A percentile compares a stretch with the other conserved stretches of the same genome.
Evolutionary conservation across 2,329 filamentous ascomycete genomes (phyloP).

Genomic region (Cordyceps farinosa): DNA sequence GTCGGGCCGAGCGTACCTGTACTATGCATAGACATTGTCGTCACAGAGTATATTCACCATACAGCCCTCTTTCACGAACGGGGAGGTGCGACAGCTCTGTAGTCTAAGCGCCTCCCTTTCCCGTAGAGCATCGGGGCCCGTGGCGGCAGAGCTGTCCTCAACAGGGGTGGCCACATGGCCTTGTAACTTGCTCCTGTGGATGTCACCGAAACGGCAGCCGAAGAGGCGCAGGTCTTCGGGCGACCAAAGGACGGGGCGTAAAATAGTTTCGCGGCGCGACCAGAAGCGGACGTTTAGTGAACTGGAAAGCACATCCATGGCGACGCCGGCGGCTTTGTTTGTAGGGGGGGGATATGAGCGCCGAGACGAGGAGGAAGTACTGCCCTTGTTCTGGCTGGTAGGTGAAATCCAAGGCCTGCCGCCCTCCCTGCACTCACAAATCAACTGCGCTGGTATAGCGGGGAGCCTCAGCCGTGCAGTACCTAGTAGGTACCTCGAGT

Average conservation of each 20-base stretch:
- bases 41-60: not conserved
- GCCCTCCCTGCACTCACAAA: too few relatives aligned
- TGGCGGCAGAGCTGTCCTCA: not conserved
- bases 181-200: not conserved
- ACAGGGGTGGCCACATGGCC: not conserved
- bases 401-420: too few relatives aligned
- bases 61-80: not conserved
- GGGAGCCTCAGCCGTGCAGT: too few relatives aligned
- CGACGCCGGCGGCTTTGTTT: not conserved
- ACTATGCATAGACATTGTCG: not conserved
- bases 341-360: not conserved
- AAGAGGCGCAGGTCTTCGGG: not conserved
- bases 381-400: too few relatives aligned
- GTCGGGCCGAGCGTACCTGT: not conserved
- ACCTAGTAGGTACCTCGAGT: too few relatives aligned
- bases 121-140: not conserved
- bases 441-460: too few relatives aligned
- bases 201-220: not conserved
- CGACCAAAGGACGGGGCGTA: not conserved
- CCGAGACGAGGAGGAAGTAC: not conserved
- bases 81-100: not conserved
- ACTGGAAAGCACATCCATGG: not conserved
- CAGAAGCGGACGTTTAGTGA: constrained; percentile 2
- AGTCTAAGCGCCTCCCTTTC: not conserved
- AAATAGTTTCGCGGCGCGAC: not conserved